Evolutionary conservation across 192 early-diverging fungal genomes (phyloP), one percentile per base, ranked within the genome.

Genomic region (Coemansia sp.): DNA sequence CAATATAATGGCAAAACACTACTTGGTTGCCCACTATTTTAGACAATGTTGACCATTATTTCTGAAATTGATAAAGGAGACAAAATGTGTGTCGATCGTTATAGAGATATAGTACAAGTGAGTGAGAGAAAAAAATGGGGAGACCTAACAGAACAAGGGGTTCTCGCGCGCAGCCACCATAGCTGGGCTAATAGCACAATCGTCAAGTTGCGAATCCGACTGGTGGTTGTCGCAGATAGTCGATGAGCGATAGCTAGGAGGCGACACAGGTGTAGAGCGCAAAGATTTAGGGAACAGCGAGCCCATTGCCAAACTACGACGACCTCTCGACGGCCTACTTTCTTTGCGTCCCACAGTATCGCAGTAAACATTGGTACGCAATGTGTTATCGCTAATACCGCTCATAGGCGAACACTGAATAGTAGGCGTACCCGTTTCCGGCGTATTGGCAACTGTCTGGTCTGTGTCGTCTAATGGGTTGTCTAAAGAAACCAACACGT

Each of bases 111-210:
- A 63, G 61, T 63, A 63, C 61, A 63, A 22, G 20, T 46, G 64
- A 38, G 36, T 0, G 36, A 38, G 29, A 27, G 43, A 38, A 62
- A 52, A 70, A 40, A 51, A 38, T 9, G 6, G 6, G 44, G 20
- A 24, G n/a, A 29, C 9, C 70, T 44, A 78, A 64, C 77, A 78
- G 68, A 72, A 78, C 20, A 78, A 16, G 5, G 77, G 77, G 40
- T 74, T 74, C 52, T 78, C 71, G 18, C 72, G 72, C 13, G 72
- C 65, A 0, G 72, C 76, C 20, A 66, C 73, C 60, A 68, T 63
- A 16, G 61, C 40, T 11, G 61, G 61, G 22, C 38, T 63, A 4
- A 34, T 41, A 13, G 31, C 8, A 27, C 47, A n/a, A 8, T 13
- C 15, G 18, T 16, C 7, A 5, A 60, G 57, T 16, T 60, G 57